Percentiles rank a stretch among this genome's conserved stretches.
Evolutionary conservation across 495 filamentous ascomycete genomes (phyloP).

Genomic region (Penicillium desertorum): DNA sequence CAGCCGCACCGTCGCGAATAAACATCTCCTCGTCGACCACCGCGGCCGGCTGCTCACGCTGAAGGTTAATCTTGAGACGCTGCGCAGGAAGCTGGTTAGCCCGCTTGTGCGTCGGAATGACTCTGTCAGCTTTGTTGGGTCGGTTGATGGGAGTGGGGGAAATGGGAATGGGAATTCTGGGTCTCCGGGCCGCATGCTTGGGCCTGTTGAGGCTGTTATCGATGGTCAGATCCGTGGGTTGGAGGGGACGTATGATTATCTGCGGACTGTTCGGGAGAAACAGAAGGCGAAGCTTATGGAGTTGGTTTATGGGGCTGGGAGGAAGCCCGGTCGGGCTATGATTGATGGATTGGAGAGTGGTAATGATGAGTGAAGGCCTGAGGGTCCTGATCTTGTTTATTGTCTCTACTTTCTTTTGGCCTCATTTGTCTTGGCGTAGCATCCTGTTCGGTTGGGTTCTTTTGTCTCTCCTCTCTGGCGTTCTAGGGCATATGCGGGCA

Average conservation of each 20-base stretch:
- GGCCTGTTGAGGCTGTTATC: conserved; percentile 53
- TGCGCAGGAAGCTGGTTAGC: conserved; percentile 74
- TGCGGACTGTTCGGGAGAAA: conserved; percentile 66
- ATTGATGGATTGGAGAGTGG: conserved; percentile 27
- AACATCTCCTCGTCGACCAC: conserved; percentile 77
- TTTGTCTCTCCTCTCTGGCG: conserved; percentile 6
- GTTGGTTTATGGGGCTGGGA: conserved; percentile 66
- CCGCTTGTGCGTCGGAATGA: conserved; percentile 73
- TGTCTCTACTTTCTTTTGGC: background rate
- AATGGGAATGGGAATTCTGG: conserved; percentile 33
- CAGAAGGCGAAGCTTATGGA: conserved; percentile 85
- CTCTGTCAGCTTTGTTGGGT: conserved; percentile 43
- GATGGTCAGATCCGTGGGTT: conserved; percentile 83
- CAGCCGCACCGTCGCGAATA: conserved; percentile 80
- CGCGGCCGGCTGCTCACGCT: conserved; percentile 74
- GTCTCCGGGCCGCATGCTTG: conserved; percentile 54
- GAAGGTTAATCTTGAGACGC: conserved; percentile 75
- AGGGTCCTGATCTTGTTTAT: background rate
- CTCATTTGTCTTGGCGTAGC: conserved; percentile 7
- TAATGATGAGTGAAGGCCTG: conserved; percentile 4
- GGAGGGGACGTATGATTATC: conserved; percentile 72
- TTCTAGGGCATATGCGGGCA: conserved; percentile 9
- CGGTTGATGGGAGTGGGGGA: conserved; percentile 27
- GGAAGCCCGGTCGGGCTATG: conserved; percentile 32
- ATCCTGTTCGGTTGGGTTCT: background rate